Evolutionary conservation across 768 basidiomycete species (phyloP), one percentile per base, ranked within the genome.

Genomic region (Mycena pura): DNA sequence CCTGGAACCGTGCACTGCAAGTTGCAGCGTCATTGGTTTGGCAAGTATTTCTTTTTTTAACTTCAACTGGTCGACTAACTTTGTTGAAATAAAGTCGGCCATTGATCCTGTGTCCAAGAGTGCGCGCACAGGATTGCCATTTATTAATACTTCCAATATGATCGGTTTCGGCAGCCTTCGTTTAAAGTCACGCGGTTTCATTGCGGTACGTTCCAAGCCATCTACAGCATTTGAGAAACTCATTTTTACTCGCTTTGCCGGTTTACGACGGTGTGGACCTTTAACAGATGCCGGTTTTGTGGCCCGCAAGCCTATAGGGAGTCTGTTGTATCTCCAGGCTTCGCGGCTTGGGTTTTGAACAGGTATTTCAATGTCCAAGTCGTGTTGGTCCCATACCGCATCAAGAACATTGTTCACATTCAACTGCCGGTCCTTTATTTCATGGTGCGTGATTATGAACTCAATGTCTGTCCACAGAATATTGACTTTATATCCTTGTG

Each of bases 61-160:
- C 13, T 67, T 65, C 5, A 77, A 49, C 61, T 77, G 76, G 54
- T 76, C 68, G 11, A 70, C 73, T 6, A 77, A n/a, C n/a, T 41
- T 64, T 5, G 73, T 64, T 3, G 73, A 72, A 19, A 77, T 68
- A 40, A 77, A 75, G 54, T 77, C 76, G 5, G 70, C 68, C 34
- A 72, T 52, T 0, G 76, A 77, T 1, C 59, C 59, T 0, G 51
- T 54, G 19, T 61, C 59, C 19, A 61, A 2, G n/a, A 61, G 3
- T 8, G 51, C 59, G 0, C 51, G 59, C 1, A 41, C 51, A 7
- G 51, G 22, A 5, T 47, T 21, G 4, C 38, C 50, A 24, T 60
- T 52, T 4, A 60, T 21, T 8, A 19, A n/a, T 9, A 25, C 44
- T 8, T 61, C 44, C 0, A 61, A 27, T 11, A 61, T 34, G 0